Evolutionary conservation across 805 yeast genomes (phyloP).

Genomic region (Myxozyma monticola): DNA sequence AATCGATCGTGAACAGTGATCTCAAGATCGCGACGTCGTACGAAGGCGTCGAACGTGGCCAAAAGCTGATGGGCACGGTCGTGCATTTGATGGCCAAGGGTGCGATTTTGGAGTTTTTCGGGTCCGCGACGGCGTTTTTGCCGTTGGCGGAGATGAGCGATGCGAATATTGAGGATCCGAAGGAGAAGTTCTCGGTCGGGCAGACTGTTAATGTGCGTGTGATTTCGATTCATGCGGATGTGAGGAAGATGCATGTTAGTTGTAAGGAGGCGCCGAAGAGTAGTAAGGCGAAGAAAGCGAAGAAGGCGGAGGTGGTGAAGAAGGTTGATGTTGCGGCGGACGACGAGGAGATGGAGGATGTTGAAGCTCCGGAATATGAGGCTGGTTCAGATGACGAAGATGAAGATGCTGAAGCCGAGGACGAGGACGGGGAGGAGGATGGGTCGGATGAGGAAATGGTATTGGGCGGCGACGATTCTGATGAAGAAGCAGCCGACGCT

Average conservation of each 20-base stretch:
- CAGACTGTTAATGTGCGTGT: slow-evolving; percentile 77
- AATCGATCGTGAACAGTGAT: slow-evolving; percentile 65
- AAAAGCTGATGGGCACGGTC: slow-evolving; percentile 67
- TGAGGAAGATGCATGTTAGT: slow-evolving; percentile 63
- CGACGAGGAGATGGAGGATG: slow-evolving; percentile 37
- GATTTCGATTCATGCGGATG: slow-evolving; percentile 54
- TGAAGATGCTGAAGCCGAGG: slow-evolving; percentile 33
- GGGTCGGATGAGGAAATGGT: slow-evolving; percentile 25
- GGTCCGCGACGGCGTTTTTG: slow-evolving; percentile 70
- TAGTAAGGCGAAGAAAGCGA: slow-evolving; percentile 28
- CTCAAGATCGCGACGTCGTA: slow-evolving; percentile 41
- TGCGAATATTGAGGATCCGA: slow-evolving; percentile 74
- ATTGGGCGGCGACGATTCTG: slow-evolving; percentile 35
- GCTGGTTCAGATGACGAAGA: slow-evolving; percentile 33
- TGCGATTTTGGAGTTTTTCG: slow-evolving; percentile 81
- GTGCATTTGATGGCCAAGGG: slow-evolving; percentile 72
- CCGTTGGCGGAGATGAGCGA: slow-evolving; percentile 91
- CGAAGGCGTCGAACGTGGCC: slow-evolving; percentile 56
- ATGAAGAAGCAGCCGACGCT: slow-evolving; percentile 39
- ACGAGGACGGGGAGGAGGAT: slow-evolving; percentile 33
- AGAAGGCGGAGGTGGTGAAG: slow-evolving; percentile 4
- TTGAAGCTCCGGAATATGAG: slow-evolving; percentile 32
- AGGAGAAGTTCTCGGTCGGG: slow-evolving; percentile 75
- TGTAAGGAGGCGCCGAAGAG: slow-evolving; percentile 56
- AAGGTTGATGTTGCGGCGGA: slow-evolving; percentile 58